Evolutionary conservation across 163 green algal genomes (phyloP).

Genomic region (Volvox carteri): DNA sequence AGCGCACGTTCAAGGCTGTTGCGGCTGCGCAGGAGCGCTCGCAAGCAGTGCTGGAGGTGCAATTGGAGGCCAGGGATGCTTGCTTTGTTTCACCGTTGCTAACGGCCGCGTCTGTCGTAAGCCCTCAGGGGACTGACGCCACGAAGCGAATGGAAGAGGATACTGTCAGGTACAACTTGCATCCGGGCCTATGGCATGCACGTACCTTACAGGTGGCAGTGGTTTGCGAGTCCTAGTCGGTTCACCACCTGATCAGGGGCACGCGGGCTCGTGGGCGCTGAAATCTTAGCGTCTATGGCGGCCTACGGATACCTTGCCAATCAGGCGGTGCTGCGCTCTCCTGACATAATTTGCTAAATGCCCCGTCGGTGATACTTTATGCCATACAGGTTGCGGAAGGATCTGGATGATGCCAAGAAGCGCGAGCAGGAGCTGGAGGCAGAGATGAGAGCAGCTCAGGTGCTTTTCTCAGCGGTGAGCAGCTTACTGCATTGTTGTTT

Average conservation of each 20-base stretch:
- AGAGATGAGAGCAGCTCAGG: slow-evolving; percentile 31
- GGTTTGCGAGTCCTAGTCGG: too few relatives aligned
- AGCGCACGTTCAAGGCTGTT: background rate
- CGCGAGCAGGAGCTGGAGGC: slow-evolving; percentile 26
- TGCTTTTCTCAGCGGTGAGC: slow-evolving; percentile 32
- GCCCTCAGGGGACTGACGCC: background rate
- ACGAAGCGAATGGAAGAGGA: slow-evolving; percentile 24
- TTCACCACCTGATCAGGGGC: too few relatives aligned
- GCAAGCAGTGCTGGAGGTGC: background rate
- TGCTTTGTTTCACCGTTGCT: slow-evolving; percentile 15
- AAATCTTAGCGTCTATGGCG: too few relatives aligned
- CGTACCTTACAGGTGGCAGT: too few relatives aligned
- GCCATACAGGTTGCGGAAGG: slow-evolving; percentile 30
- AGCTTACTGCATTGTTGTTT: too few relatives aligned
- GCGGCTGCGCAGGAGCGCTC: background rate
- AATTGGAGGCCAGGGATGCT: slow-evolving; percentile 9
- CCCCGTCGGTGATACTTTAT: too few relatives aligned
- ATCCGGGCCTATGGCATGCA: background rate
- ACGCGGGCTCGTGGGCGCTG: too few relatives aligned
- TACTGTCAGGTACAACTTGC: background rate
- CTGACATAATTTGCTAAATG: too few relatives aligned
- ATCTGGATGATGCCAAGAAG: slow-evolving; percentile 6
- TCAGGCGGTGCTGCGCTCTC: too few relatives aligned
- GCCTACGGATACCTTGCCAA: too few relatives aligned
- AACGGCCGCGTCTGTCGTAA: background rate